Evolutionary conservation across 2,329 filamentous ascomycete species (phyloP).

Genomic region (Pestalotiopsis sp.): DNA sequence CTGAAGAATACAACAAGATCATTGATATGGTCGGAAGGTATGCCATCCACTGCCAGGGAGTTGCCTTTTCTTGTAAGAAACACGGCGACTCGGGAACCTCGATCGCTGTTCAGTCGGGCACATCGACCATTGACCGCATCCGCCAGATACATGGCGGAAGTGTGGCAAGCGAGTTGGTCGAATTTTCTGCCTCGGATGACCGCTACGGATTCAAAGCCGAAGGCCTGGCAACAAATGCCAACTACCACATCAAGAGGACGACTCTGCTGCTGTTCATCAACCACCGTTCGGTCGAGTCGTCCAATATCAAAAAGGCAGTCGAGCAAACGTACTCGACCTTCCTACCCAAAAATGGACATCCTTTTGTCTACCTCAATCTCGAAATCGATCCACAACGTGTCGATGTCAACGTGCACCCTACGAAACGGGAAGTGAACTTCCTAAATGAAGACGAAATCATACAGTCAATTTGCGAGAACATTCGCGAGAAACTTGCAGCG

Average conservation of each 20-base stretch:
- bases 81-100: slow-evolving; percentile 84
- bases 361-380: slow-evolving; percentile 89
- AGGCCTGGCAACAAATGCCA: slow-evolving; percentile 87
- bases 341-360: slow-evolving; percentile 90
- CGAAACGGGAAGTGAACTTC: slow-evolving; percentile 95
- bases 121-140: slow-evolving; percentile 79
- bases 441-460: slow-evolving; percentile 97
- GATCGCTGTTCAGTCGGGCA: slow-evolving; percentile 75
- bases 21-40: slow-evolving; percentile 93
- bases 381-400: slow-evolving; percentile 91
- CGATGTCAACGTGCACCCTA: slow-evolving; percentile 97
- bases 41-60: slow-evolving; percentile 86
- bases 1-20: slow-evolving; percentile 97
- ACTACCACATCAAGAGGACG: slow-evolving; percentile 91
- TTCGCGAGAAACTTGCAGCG: slow-evolving; percentile 76
- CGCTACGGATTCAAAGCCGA: slow-evolving; percentile 83
- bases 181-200: slow-evolving; percentile 71
- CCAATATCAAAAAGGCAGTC: slow-evolving; percentile 82
- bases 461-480: slow-evolving; percentile 78
- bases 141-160: slow-evolving; percentile 84
- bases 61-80: slow-evolving; percentile 96
- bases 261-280: slow-evolving; percentile 93
- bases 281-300: slow-evolving; percentile 89
- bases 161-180: slow-evolving; percentile 86
- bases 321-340: slow-evolving; percentile 90